These are phyloP conservation scores for Pythium utonaiense DNA, from an alignment of 352 stramenopile species.

Conservation along the genomic window DNA sequence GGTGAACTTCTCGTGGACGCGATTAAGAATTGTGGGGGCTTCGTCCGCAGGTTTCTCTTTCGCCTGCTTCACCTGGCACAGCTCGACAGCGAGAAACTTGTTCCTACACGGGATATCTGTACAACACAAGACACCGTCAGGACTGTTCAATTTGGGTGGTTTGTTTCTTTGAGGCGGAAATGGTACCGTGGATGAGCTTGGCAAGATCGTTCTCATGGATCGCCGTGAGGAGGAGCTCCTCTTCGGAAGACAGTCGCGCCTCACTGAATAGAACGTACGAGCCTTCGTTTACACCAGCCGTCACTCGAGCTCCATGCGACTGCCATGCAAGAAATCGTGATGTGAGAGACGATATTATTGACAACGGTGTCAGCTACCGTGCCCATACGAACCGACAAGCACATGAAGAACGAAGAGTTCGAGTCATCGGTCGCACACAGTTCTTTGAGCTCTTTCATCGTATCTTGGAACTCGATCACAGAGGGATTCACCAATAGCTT, in stretches of 20 bases:
- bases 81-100: slow-evolving; percentile 63
- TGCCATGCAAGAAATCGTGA: slow-evolving; percentile 17
- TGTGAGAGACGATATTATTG: background rate
- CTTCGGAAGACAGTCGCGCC: slow-evolving; percentile 57
- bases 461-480: slow-evolving; percentile 76
- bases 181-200: slow-evolving; percentile 48
- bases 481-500: slow-evolving; percentile 78
- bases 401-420: slow-evolving; percentile 63
- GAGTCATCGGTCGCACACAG: slow-evolving; percentile 27
- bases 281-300: slow-evolving; percentile 46
- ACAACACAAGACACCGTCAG: too few species aligned
- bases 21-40: slow-evolving; percentile 38
- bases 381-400: slow-evolving; percentile 42
- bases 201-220: slow-evolving; percentile 62
- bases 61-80: slow-evolving; percentile 55
- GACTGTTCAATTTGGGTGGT: too few species aligned
- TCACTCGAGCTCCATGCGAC: slow-evolving; percentile 67
- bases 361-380: too few species aligned
- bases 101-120: slow-evolving; percentile 59
- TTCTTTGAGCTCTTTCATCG: slow-evolving; percentile 53
- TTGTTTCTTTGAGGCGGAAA: too few species aligned
- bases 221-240: slow-evolving; percentile 63
- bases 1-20: slow-evolving; percentile 44
- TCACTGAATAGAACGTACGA: slow-evolving; percentile 76
- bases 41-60: slow-evolving; percentile 36